Evolutionary conservation across 2,329 filamentous ascomycete species (phyloP).

Genomic region (Trichoderma arundinaceum): DNA sequence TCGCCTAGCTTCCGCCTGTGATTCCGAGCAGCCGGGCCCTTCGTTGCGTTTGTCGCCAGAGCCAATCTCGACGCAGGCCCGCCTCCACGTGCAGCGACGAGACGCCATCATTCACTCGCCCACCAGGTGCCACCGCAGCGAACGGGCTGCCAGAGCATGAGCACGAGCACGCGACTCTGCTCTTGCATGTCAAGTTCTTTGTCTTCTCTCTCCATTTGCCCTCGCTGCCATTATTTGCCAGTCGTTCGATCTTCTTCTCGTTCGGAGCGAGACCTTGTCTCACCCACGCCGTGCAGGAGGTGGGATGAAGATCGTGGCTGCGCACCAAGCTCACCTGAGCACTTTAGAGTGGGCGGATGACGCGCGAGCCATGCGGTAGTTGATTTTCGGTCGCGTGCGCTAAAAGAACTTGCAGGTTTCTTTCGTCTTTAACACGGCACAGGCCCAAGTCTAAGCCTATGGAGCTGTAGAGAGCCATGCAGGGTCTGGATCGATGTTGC

Average conservation of each 20-base stretch:
- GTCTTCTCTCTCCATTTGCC: neutral
- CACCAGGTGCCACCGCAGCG: slow-evolving; percentile 19
- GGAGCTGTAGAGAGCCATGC: neutral
- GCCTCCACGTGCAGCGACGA: slow-evolving; percentile 36
- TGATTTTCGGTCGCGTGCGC: slow-evolving; percentile 22
- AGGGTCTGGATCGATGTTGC: neutral
- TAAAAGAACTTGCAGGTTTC: neutral
- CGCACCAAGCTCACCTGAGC: slow-evolving; percentile 28
- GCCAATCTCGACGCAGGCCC: slow-evolving; percentile 32
- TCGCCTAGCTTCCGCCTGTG: slow-evolving; percentile 16
- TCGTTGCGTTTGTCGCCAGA: slow-evolving; percentile 15
- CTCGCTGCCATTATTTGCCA: neutral
- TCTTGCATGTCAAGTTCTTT: neutral
- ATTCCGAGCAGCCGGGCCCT: slow-evolving; percentile 24
- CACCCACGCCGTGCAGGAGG: neutral
- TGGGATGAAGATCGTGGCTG: slow-evolving; percentile 13
- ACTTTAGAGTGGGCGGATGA: slow-evolving; percentile 19
- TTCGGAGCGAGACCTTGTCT: neutral
- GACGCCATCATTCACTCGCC: slow-evolving; percentile 28
- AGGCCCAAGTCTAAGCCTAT: neutral
- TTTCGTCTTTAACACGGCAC: too few species aligned
- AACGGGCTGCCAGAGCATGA: slow-evolving; percentile 21
- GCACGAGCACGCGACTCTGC: slow-evolving; percentile 22
- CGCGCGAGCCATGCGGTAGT: slow-evolving; percentile 12
- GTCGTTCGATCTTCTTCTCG: slow-evolving; percentile 16